phyloP scores from a whole-genome alignment of 1,284 basidiomycete genomes.

The Malassezia dermatis region DNA sequence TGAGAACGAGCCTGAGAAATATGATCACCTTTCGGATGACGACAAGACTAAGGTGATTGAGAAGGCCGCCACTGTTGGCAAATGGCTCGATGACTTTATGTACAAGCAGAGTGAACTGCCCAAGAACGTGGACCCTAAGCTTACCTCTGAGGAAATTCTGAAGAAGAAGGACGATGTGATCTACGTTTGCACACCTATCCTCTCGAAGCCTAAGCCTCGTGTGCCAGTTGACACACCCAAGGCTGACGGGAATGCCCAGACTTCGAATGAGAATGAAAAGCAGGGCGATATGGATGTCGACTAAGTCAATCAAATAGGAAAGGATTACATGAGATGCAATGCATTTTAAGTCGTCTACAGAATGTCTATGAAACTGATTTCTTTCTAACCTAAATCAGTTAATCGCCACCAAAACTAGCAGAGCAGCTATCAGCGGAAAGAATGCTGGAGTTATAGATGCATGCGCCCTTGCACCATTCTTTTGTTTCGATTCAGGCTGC shows the following conservation, averaged over 20 bases:
- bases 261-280: conserved; percentile 19
- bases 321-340: neutral
- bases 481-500: neutral
- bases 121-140: conserved; percentile 46
- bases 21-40: conserved; percentile 42
- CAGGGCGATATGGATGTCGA: conserved; percentile 44
- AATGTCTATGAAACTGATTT: neutral
- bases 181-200: conserved; percentile 39
- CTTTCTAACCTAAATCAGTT: neutral
- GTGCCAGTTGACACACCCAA: conserved; percentile 26
- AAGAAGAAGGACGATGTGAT: conserved; percentile 46
- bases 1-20: conserved; percentile 41
- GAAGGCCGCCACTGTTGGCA: conserved; percentile 40
- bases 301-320: conserved; percentile 14
- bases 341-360: neutral
- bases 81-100: conserved; percentile 44
- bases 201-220: conserved; percentile 38
- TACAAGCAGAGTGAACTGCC: conserved; percentile 45
- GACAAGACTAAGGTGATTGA: conserved; percentile 47
- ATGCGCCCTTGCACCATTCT: neutral
- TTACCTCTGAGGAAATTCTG: conserved; percentile 36
- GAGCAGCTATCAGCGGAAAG: neutral
- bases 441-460: neutral
- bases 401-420: neutral
- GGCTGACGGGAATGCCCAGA: conserved; percentile 19